Base-by-base conservation (phyloP, 192 early-diverging fungal genomes). In the Linnemannia hyalina region DNA sequence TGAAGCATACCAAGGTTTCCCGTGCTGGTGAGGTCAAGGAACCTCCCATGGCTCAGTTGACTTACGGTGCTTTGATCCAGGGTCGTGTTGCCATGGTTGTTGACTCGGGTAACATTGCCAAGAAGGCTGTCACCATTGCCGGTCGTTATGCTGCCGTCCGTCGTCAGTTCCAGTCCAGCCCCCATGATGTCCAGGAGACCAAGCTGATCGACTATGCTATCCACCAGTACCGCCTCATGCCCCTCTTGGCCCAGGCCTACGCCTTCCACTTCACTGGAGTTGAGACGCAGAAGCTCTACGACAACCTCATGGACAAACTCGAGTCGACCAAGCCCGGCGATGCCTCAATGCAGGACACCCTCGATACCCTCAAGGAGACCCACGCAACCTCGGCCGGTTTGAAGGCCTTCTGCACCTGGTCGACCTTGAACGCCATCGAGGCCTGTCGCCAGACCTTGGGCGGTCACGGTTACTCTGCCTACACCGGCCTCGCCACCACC, bases 361-460 rank as follows among this genome's bases (percentile, higher is more conserved):
- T 97, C 74, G 95, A 95, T 79, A 91, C 92, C 36, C 93, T 97
- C 82, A 97, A 96, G 90, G 96, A 97, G 84, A 95, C 97, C 26
- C 97, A 98, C 81, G 96, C 96, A 26, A 97, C 97, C 60, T 94
- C 93, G 73, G 96, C 96, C 11, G 97, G 97, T 63, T 91, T 98
- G 77, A 98, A 98, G 88, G 96, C 96, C 69, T 97, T 97, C 85
- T 97, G 96, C 88, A 98, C 97, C 11, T 97, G 97, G 95, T 95
- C 94, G 82, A 95, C 95, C 46, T 91, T 97, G 52, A 94, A 94
- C 83, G 96, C 95, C 68, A 98, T 98, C 76, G 96, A 98, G 88
- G 94, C 96, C 87, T 97, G 96, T 89, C 93, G 97, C 47, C 97
- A 97, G 90, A 91, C 96, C 22, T 92, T 95, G 73, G 97, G 97